Conservation (phyloP, 768 basidiomycete genomes). For the Pholiota microspora region DNA sequence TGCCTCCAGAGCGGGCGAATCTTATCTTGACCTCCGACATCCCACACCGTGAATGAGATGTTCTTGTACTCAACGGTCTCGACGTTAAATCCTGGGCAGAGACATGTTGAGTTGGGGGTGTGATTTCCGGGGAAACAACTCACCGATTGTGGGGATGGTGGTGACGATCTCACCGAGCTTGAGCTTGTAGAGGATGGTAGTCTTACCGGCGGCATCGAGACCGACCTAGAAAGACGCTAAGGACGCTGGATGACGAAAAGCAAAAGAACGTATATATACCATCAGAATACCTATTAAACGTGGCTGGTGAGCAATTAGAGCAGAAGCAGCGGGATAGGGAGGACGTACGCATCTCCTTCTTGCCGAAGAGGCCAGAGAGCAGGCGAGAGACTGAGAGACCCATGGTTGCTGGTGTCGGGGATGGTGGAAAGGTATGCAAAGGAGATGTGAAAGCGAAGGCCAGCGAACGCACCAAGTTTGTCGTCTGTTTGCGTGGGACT, state of each 20-base stretch:
- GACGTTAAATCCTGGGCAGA: slow-evolving; percentile 88
- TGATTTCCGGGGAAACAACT: slow-evolving; percentile 28
- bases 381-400: slow-evolving; percentile 76
- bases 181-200: slow-evolving; percentile 97
- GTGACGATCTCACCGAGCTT: slow-evolving; percentile 99
- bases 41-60: slow-evolving; percentile 99
- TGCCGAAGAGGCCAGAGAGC: slow-evolving; percentile 87
- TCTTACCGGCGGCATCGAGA: slow-evolving; percentile 99
- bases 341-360: slow-evolving; percentile 98
- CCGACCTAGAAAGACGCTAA: slow-evolving; percentile 65
- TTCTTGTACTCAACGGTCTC: slow-evolving; percentile 99
- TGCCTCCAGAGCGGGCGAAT: slow-evolving; percentile 99
- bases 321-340: slow-evolving; percentile 22
- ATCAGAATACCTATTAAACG: slow-evolving; percentile 87
- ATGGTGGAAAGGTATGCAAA: slow-evolving; percentile 31
- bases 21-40: slow-evolving; percentile 99
- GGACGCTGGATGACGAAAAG: slow-evolving; percentile 14
- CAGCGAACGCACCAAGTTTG: slow-evolving; percentile 24
- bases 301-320: slow-evolving; percentile 28
- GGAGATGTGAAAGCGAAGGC: slow-evolving; percentile 26
- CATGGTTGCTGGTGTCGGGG: slow-evolving; percentile 48
- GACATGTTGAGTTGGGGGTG: slow-evolving; percentile 17
- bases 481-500: slow-evolving; percentile 40
- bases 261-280: slow-evolving; percentile 43
- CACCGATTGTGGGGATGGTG: slow-evolving; percentile 99